phyloP scores from a whole-genome alignment of 1,284 basidiomycete species.

The Leccinum pachyderme region DNA sequence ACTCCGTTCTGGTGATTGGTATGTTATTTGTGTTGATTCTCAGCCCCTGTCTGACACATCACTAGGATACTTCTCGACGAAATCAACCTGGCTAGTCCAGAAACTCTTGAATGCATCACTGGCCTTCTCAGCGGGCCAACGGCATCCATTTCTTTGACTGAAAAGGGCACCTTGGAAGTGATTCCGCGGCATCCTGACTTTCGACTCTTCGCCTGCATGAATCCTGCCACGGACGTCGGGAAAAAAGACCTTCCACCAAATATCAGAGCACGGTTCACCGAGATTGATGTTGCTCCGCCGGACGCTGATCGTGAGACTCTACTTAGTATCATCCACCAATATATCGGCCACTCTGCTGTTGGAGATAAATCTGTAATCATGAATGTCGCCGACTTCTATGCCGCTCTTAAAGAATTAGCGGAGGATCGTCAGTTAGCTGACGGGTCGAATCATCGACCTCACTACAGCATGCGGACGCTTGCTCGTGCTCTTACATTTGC shows the following conservation, averaged over 20 bases:
- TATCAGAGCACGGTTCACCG: slow-evolving; percentile 91
- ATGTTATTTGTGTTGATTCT: slow-evolving; percentile 25
- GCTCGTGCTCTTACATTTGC: slow-evolving; percentile 91
- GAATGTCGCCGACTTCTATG: slow-evolving; percentile 92
- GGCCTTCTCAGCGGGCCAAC: slow-evolving; percentile 82
- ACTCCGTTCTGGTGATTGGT: slow-evolving; percentile 90
- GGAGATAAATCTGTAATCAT: slow-evolving; percentile 88
- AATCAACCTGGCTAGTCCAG: slow-evolving; percentile 92
- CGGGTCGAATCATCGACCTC: slow-evolving; percentile 92
- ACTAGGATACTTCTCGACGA: slow-evolving; percentile 92
- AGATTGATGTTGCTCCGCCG: slow-evolving; percentile 92
- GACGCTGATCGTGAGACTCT: slow-evolving; percentile 92
- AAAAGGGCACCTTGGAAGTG: slow-evolving; percentile 90
- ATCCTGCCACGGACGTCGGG: slow-evolving; percentile 97
- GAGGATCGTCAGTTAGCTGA: slow-evolving; percentile 87
- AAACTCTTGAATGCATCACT: slow-evolving; percentile 93
- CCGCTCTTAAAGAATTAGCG: slow-evolving; percentile 78
- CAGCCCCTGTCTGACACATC: slow-evolving; percentile 4
- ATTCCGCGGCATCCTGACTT: slow-evolving; percentile 93
- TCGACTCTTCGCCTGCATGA: slow-evolving; percentile 98
- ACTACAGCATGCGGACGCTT: slow-evolving; percentile 97
- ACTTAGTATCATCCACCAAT: slow-evolving; percentile 84
- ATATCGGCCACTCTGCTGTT: slow-evolving; percentile 82
- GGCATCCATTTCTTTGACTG: slow-evolving; percentile 90
- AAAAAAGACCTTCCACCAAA: slow-evolving; percentile 95